Base-by-base conservation (phyloP, 768 basidiomycete species). In the Podaxis rugospora region DNA sequence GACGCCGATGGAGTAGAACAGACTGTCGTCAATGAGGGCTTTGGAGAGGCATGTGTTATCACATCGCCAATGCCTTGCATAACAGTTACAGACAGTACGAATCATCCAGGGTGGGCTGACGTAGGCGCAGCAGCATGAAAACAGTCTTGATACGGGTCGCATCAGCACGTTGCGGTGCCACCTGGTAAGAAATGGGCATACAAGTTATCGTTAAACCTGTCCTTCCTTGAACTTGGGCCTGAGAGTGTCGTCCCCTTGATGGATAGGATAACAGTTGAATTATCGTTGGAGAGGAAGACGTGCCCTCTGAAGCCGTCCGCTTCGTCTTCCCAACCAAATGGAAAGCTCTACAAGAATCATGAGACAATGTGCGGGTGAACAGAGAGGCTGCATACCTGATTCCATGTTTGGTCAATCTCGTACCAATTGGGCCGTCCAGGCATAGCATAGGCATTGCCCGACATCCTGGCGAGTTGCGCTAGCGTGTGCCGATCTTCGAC, bases 61-160 rank as follows among this genome's bases (percentile, higher is more conserved):
- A 71, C 96, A 98, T 39, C 80, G 82, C 79, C 82, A 87, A 36
- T 80, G 77, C 9, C 83, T 77, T 2, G 83, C 76, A 70, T 87
- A 95, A 74, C 96, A 98, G 66, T 92, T 82, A 75, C 96, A 98
- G 3, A 97, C 95, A 2, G 90, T 87, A 37, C 81, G 80, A 69
- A 93, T 89, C 27, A 83, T 69, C 95, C 95, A 98, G 2, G 90
- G 87, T 62, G 94, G 80, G 71, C 92, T 90, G 37, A 95, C 90
- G 35, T 87, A 81, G 14, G 94, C 95, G 67, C 96, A 98, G 70
- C 96, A 98, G 74, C 96, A 98, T 0, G 94, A 91, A 69, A 92
- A 93, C 16, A 93, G 72, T 51, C 78, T 78, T 55, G 27, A 50
- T 18, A 9, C 13, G 23, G 36, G 37, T 16, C 37, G 47, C 32